Evolutionary conservation across 2,329 filamentous ascomycete genomes (phyloP), one percentile per base, ranked within the genome.

Genomic region (Exophiala xenobiotica): DNA sequence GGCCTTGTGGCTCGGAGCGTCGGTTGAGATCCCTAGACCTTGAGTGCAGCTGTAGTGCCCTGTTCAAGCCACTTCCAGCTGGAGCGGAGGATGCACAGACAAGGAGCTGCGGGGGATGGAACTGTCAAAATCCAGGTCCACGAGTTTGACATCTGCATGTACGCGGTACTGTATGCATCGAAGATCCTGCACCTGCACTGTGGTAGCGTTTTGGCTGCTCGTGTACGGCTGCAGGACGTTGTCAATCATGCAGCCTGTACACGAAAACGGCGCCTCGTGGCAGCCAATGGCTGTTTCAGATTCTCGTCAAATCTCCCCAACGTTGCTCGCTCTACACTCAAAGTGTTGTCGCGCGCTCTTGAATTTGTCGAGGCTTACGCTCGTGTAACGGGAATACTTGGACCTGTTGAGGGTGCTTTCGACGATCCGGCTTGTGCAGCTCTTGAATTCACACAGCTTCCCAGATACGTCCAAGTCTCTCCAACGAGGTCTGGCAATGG

Each of bases 171-270:
- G n/a, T 16, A 22, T 27, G 46, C 22, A 37, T 33, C 24, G 43
- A 41, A 46, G 43, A 41, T 46, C 49, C 42, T 50, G 6, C 39
- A 18, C 31, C 5, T 35, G 31, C 31, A n/a, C n/a, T n/a, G n/a
- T n/a, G n/a, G n/a, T n/a, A n/a, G n/a, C n/a, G 18, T 16, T 16
- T 6, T 35, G 31, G 31, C 31, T 35, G 31, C 31, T 6, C 12
- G 31, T 2, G 9, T 14, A 16, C 31, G 18, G 31, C 31, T 16
- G 31, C 31, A 35, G 23, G 20, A 27, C 26, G 22, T 49, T 43
- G 20, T n/a, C 27, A 31, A 4, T 12, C 27, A 49, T 35, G 46
- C 39, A 33, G 26, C 46, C 27, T 12, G 37, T 37, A 33, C 41
- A 16, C 38, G 38, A 23, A 44, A 38, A 35, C 37, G 19, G 27